A percentile compares a stretch with the other conserved stretches of the same genome.
Evolutionary conservation across 805 yeast genomes (phyloP).

Genomic region (Saccharomycodes ludwigii): DNA sequence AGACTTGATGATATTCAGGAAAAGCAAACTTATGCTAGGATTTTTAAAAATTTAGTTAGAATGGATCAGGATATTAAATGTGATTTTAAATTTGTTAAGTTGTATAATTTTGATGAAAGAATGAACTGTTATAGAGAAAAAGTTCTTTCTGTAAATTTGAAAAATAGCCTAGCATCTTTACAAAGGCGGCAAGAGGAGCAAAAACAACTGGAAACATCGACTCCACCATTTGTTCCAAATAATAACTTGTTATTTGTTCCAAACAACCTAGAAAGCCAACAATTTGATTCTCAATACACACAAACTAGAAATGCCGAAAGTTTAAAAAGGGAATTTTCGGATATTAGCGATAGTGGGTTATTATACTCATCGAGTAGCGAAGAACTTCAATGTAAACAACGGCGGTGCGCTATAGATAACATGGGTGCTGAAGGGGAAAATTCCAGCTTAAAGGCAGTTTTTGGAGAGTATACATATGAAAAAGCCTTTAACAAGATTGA

Average conservation of each 20-base stretch:
- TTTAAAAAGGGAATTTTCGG: background rate
- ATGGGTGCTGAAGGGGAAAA: background rate
- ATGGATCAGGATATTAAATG: constrained; percentile 8
- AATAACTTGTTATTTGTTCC: background rate
- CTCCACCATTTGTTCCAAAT: background rate
- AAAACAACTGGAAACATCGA: too few relatives aligned
- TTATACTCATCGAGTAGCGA: too few relatives aligned
- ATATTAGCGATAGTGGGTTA: background rate
- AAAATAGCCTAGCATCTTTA: constrained; percentile 1
- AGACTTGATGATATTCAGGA: constrained; percentile 5
- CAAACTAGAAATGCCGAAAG: background rate
- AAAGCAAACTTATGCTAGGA: constrained; percentile 6
- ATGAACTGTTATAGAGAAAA: constrained; percentile 8
- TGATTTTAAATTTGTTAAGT: constrained; percentile 13
- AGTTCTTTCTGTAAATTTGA: background rate
- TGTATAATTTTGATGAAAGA: constrained; percentile 8
- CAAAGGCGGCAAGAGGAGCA: constrained; percentile 11
- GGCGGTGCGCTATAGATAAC: too few relatives aligned
- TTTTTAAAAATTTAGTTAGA: constrained; percentile 12
- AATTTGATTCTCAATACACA: constrained; percentile 9
- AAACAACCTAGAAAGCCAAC: constrained; percentile 4
- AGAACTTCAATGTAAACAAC: too few relatives aligned
- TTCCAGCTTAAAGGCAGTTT: background rate
- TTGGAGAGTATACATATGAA: background rate
- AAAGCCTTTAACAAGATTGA: too few relatives aligned